Base-by-base conservation (phyloP, 352 stramenopile species). In the Globisporangium polare region DNA sequence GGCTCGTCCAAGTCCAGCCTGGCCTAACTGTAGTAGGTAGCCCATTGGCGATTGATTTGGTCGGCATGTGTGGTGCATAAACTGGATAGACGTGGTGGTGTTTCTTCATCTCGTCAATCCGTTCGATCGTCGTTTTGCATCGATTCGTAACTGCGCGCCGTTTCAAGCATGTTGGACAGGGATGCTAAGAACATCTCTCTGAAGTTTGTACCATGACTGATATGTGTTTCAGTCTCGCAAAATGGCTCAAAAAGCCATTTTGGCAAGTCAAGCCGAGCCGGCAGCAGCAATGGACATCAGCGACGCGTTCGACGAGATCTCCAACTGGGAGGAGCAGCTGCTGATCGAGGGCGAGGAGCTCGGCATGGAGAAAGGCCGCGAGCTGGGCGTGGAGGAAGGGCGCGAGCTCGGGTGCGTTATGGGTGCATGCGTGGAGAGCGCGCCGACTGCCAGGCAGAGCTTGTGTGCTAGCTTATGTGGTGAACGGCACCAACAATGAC, bases 281-380 rank as follows among this genome's bases (percentile, higher is more conserved):
- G 4, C n/a, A 54, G 5, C n/a, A 54, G 5, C 27, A 18, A 33
- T n/a, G 5, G 47, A 90, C 73, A 78, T 92, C 53, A 72, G 65
- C 55, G 80, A 86, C 59, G 83, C 80, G 35, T 90, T 92, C 66
- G 80, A 92, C 58, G 77, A 83, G 50, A 89, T 90, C 71, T 82
- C 72, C 10, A 71, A 73, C 58, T 90, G 77, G 68, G 83, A 92
- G 63, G 80, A 87, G 74, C 72, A 82, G 53, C 67, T 85, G 45
- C 74, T 92, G 24, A 80, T 83, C 12, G 73, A 92, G 64, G 81
- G 80, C 20, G 80, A 90, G 50, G 74, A 82, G 55, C 52, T 89
- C 58, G 83, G 78, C 24, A 73, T 84, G 52, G 67, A 82, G 53
- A 66, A 72, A 18, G 85, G 85, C 0, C 69, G 78, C 10, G 66